phyloP scores from a whole-genome alignment of 2,329 filamentous ascomycete genomes.

The Fusarium hainanense region DNA sequence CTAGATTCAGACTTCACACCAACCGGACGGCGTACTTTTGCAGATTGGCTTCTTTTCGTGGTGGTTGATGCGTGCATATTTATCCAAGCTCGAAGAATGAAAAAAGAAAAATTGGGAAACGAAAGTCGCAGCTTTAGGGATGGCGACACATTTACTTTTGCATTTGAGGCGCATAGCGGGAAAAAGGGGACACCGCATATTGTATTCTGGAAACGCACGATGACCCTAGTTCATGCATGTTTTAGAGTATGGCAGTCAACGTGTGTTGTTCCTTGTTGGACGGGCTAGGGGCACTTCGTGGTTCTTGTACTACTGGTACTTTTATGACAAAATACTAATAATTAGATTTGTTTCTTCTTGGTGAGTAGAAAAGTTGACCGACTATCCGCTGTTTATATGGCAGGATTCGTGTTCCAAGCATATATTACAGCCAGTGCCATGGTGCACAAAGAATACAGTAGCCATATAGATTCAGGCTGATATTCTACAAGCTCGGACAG shows the following conservation, averaged over 20 bases:
- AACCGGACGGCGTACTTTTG: conserved; percentile 9
- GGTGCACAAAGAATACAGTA: not conserved
- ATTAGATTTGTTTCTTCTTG: conserved; percentile 20
- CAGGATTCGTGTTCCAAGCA: not conserved
- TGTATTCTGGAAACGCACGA: conserved; percentile 19
- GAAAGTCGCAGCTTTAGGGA: conserved; percentile 8
- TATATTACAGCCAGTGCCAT: not conserved
- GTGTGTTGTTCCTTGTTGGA: conserved; percentile 21
- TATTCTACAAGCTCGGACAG: not conserved
- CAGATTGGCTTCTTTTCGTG: conserved; percentile 22
- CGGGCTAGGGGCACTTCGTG: conserved; percentile 18
- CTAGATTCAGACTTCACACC: not conserved
- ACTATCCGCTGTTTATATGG: not conserved
- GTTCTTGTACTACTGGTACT: conserved; percentile 38
- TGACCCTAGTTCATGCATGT: conserved; percentile 16
- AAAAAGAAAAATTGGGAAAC: conserved; percentile 12
- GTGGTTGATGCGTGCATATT: conserved; percentile 16
- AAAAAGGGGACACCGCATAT: conserved; percentile 37
- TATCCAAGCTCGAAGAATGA: conserved; percentile 24
- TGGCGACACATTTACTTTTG: conserved; percentile 24
- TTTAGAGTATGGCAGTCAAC: conserved; percentile 25
- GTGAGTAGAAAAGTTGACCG: not conserved
- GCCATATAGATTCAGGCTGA: not conserved
- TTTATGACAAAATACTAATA: conserved; percentile 38
- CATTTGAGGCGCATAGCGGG: conserved; percentile 49